phyloP scores from a whole-genome alignment of 768 basidiomycete genomes.

The Podaxis mareebaensis region DNA sequence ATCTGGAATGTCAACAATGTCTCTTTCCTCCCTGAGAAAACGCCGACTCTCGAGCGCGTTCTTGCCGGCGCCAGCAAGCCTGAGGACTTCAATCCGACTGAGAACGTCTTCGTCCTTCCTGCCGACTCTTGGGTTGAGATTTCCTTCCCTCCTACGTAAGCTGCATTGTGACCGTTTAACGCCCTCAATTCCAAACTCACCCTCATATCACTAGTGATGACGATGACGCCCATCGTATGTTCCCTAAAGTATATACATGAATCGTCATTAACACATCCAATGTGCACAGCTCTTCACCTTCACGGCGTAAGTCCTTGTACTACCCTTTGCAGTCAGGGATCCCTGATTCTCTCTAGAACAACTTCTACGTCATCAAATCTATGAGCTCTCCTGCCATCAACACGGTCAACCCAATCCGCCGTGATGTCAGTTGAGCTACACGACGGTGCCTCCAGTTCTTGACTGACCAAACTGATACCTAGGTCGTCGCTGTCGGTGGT shows the following conservation, averaged over 20 bases:
- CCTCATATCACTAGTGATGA: slow-evolving; percentile 15
- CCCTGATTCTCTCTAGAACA: neutral
- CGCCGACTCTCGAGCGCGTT: slow-evolving; percentile 30
- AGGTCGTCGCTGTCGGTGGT: slow-evolving; percentile 20
- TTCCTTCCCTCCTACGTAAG: slow-evolving; percentile 24
- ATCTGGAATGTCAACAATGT: slow-evolving; percentile 34
- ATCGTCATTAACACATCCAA: neutral
- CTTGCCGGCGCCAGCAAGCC: slow-evolving; percentile 22
- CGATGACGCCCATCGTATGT: slow-evolving; percentile 17
- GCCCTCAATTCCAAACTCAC: neutral
- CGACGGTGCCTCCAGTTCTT: neutral
- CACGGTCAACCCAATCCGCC: slow-evolving; percentile 51
- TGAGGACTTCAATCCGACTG: slow-evolving; percentile 25
- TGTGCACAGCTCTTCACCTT: neutral
- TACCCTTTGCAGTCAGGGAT: neutral
- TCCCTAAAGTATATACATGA: neutral
- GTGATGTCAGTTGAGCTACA: slow-evolving; percentile 48
- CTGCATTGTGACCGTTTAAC: neutral
- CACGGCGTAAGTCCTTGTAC: neutral
- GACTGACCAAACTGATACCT: neutral
- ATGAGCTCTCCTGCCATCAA: slow-evolving; percentile 33
- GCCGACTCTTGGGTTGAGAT: slow-evolving; percentile 27
- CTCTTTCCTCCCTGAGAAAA: slow-evolving; percentile 27
- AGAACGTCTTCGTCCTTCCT: slow-evolving; percentile 29
- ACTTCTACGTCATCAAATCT: slow-evolving; percentile 26